Conservation (phyloP, 1,284 basidiomycete species). For the Hemileia vastatrix region DNA sequence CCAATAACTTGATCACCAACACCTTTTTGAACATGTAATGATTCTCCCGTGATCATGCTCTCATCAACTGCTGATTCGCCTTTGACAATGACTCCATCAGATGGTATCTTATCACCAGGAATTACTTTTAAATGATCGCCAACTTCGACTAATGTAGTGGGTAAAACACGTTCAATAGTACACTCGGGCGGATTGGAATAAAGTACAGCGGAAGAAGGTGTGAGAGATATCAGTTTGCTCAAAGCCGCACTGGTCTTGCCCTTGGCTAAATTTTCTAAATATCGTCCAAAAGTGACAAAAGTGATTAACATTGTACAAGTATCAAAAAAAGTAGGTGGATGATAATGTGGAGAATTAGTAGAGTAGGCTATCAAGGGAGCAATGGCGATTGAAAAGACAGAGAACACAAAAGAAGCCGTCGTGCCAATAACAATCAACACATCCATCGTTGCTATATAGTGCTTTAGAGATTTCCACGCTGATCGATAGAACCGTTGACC, state of each 20-base stretch:
- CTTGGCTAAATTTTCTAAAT: slow-evolving; percentile 92
- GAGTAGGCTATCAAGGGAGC: slow-evolving; percentile 47
- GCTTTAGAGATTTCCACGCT: slow-evolving; percentile 81
- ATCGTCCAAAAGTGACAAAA: slow-evolving; percentile 90
- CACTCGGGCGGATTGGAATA: slow-evolving; percentile 71
- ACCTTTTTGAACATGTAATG: slow-evolving; percentile 76
- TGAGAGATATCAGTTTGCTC: slow-evolving; percentile 87
- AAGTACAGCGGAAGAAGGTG: slow-evolving; percentile 89
- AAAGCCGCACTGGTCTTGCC: slow-evolving; percentile 93
- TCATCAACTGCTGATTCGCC: slow-evolving; percentile 88
- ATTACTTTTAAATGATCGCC: slow-evolving; percentile 89
- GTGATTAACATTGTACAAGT: slow-evolving; percentile 98
- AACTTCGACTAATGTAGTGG: slow-evolving; percentile 88
- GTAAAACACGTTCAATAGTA: slow-evolving; percentile 74
- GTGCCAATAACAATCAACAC: slow-evolving; percentile 94
- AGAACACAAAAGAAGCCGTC: slow-evolving; percentile 85
- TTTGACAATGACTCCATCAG: slow-evolving; percentile 78
- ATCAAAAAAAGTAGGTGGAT: slow-evolving; percentile 90
- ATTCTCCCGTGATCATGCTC: slow-evolving; percentile 93
- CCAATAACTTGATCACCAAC: slow-evolving; percentile 78
- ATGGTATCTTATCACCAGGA: slow-evolving; percentile 92
- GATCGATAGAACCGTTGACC: slow-evolving; percentile 77
- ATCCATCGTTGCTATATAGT: slow-evolving; percentile 77
- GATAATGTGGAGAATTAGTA: slow-evolving; percentile 54
- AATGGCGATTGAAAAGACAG: slow-evolving; percentile 60